Conservation (phyloP, 106 monocot species). For the Dioscorea zingiberensis region DNA sequence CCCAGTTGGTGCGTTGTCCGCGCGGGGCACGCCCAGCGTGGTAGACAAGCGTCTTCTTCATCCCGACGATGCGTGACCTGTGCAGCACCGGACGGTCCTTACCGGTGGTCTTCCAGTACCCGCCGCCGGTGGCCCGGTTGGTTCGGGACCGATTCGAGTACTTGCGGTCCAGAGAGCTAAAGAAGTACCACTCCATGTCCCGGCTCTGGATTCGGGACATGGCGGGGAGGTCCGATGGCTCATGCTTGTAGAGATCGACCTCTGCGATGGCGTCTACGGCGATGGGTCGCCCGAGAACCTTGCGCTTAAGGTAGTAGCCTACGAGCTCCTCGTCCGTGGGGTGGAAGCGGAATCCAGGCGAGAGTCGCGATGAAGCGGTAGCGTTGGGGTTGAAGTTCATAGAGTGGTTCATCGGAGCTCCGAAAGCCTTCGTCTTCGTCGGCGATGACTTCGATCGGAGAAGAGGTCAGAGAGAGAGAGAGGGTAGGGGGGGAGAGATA, state of each 20-base stretch:
- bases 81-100: conserved; percentile 27
- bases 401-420: no score
- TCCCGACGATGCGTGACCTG: conserved; percentile 9
- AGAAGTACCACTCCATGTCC: conserved; percentile 55
- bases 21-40: conserved; percentile 28
- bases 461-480: no score
- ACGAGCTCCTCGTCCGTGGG: conserved; percentile 80
- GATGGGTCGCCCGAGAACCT: conserved; percentile 22
- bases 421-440: no score
- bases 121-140: conserved; percentile 27
- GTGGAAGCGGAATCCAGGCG: conserved; percentile 75
- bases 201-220: conserved; percentile 44
- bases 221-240: conserved; percentile 71
- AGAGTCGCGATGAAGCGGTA: conserved; percentile 2
- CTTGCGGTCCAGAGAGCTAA: conserved; percentile 33
- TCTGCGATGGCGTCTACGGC: conserved; percentile 57
- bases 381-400: no score
- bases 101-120: conserved; percentile 54
- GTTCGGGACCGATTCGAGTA: conserved; percentile 27
- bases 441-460: no score
- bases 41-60: conserved; percentile 52
- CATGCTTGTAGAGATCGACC: conserved; percentile 56
- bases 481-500: no score
- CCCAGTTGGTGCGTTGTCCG: conserved; percentile 42
- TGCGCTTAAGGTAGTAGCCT: conserved; percentile 66